Percentiles rank a stretch among this genome's conserved stretches.
These are phyloP conservation scores for Vigna hirtella DNA, from an alignment of 306 rosid genomes.

Conservation along the genomic window DNA sequence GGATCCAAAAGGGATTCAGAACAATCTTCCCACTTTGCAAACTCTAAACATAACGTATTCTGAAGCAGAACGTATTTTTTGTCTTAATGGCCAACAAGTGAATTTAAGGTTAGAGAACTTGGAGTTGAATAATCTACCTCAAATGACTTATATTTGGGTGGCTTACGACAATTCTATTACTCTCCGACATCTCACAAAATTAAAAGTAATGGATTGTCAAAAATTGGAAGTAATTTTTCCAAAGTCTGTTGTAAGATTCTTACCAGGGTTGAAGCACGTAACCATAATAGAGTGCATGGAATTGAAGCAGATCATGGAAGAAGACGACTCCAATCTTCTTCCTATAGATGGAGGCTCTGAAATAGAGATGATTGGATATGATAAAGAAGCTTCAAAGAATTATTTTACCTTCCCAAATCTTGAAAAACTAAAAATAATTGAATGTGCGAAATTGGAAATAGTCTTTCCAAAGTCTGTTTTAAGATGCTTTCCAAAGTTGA, in stretches of 20 bases:
- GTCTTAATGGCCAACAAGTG: not conserved
- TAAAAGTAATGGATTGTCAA: not conserved
- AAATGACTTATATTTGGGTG: not conserved
- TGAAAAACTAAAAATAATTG: too few species aligned
- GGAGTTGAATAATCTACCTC: not conserved
- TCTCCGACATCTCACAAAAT: not conserved
- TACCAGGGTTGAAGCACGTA: not conserved
- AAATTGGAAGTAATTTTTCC: not conserved
- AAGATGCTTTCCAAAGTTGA: too few species aligned
- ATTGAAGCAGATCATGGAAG: constrained; percentile 16
- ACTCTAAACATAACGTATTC: not conserved
- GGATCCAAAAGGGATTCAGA: not conserved
- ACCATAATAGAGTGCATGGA: not conserved
- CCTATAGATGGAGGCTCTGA: too few species aligned
- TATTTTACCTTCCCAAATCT: too few species aligned
- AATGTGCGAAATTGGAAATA: too few species aligned
- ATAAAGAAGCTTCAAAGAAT: too few species aligned
- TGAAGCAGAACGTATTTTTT: not conserved
- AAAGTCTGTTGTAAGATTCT: too few species aligned
- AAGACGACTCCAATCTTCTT: too few species aligned
- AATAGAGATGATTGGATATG: too few species aligned
- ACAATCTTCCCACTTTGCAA: not conserved
- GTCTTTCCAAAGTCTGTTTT: too few species aligned
- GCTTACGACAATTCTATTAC: not conserved
- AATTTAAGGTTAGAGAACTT: too few species aligned